Base-by-base conservation (phyloP, 768 basidiomycete species). In the Boletus insuetus region DNA sequence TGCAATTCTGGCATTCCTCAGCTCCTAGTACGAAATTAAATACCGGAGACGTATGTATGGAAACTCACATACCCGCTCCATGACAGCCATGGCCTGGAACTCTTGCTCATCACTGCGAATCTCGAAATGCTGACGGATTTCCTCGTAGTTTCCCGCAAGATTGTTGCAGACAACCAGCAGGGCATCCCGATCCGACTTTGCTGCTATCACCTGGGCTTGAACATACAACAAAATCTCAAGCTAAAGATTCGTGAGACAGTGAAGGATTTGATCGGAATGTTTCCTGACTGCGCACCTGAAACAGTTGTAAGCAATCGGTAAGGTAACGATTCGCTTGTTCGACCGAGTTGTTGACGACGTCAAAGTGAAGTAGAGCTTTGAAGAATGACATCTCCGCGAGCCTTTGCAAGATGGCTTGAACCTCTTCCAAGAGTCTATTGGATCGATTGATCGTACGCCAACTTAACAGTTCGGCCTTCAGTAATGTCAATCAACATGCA, bases 301-400 rank as follows among this genome's bases (percentile, higher is more conserved):
- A 57, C 16, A 51, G 26, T 0, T 52, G 34, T 16, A 38, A 37
- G 34, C 56, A 57, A 4, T 53, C 51, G n/a, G 17, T 6, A 17
- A 57, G 38, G 17, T 19, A 35, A 7, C 6, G 38, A 12, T 49
- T 35, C 7, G 56, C 56, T 8, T 7, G 39, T 4, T 44, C 42
- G 7, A 57, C 44, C 8, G 8, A 19, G n/a, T 29, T 29, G 34
- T 49, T 49, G 42, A 57, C 24, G 4, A 45, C 51, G 7, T 49
- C 56, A 20, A 45, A 52, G 31, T 37, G 46, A 6, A 53, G 51
- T 2, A 53, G 29, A 2, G 56, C 56, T 49, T 53, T 53, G 37
- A 53, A 40, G 51, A 53, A 53, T 14, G 56, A 49, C 42, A 57
- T 38, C 7, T 26, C 19, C 2, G 56, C 56, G 20, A 48, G 42